These are phyloP conservation scores for Cenchrus fungigraminus DNA, from an alignment of 176 grass and related monocot genomes.

Conservation along the genomic window DNA sequence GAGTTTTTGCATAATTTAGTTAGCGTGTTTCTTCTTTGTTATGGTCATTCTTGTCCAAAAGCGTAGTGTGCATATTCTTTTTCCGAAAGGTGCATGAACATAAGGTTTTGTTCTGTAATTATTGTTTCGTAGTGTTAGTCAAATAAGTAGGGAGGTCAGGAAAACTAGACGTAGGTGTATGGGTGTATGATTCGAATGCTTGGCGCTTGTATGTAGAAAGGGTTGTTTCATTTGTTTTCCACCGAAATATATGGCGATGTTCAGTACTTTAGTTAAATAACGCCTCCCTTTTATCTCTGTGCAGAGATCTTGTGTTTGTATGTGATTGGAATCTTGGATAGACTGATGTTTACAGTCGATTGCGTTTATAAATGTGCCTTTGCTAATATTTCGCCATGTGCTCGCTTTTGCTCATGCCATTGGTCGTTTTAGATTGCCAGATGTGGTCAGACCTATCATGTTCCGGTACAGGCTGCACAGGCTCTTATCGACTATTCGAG, in stretches of 20 bases:
- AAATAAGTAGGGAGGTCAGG: constrained; percentile 5
- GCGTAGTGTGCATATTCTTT: constrained; percentile 35
- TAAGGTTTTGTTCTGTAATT: constrained; percentile 11
- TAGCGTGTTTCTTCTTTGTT: background rate
- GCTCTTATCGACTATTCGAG: no score
- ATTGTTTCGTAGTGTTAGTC: constrained; percentile 20
- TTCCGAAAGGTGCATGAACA: background rate
- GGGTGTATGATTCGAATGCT: background rate
- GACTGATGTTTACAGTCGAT: background rate
- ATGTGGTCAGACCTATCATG: background rate
- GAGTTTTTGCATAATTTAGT: background rate
- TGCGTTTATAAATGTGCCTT: background rate
- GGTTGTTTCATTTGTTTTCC: constrained; percentile 20
- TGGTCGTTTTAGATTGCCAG: no score
- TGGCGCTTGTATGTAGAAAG: constrained; percentile 7
- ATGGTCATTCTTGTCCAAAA: constrained; percentile 12
- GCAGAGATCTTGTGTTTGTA: constrained; percentile 5
- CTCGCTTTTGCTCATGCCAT: no score
- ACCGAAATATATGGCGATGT: background rate
- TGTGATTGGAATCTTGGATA: background rate
- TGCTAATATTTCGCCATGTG: background rate
- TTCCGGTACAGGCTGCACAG: no score
- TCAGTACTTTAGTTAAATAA: background rate
- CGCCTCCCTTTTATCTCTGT: background rate
- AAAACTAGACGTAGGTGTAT: constrained; percentile 22